These are phyloP conservation scores for Tricholoma furcatifolium DNA, from an alignment of 768 basidiomycete genomes.

Conservation along the genomic window DNA sequence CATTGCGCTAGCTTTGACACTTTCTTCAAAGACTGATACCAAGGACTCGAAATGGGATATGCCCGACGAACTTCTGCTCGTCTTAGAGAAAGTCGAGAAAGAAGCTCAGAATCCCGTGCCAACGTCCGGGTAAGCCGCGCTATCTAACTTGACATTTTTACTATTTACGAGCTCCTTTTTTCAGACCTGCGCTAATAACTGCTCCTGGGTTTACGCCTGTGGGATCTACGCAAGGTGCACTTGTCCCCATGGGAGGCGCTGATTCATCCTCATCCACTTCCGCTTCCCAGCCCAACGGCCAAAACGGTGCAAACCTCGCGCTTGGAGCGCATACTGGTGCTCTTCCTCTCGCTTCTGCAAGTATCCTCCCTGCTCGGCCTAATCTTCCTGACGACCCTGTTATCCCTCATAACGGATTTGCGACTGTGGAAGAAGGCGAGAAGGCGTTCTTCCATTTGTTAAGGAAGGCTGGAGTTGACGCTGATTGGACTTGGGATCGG, in stretches of 20 bases:
- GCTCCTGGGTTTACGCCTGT: conserved; percentile 44
- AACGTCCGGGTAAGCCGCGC: conserved; percentile 27
- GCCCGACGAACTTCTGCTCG: conserved; percentile 86
- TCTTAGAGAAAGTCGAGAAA: conserved; percentile 84
- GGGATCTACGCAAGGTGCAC: conserved; percentile 51
- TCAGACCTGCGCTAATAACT: conserved; percentile 31
- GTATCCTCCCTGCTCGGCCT: conserved; percentile 69
- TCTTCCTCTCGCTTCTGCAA: conserved; percentile 59
- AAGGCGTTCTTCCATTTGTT: conserved; percentile 91
- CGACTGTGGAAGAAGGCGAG: conserved; percentile 86
- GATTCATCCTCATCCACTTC: conserved; percentile 47
- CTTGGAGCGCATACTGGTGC: conserved; percentile 51
- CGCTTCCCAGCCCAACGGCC: conserved; percentile 47
- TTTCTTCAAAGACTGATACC: conserved; percentile 60
- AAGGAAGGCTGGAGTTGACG: conserved; percentile 86
- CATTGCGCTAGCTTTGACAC: conserved; percentile 2
- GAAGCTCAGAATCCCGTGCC: conserved; percentile 47
- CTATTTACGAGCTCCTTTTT: neutral
- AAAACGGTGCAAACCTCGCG: conserved; percentile 48
- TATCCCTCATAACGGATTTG: conserved; percentile 88
- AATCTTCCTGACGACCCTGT: conserved; percentile 84
- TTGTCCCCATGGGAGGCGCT: conserved; percentile 51
- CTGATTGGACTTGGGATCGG: conserved; percentile 96
- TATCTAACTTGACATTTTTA: neutral
- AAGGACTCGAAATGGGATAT: conserved; percentile 99